phyloP scores from a whole-genome alignment of 352 stramenopile species.

The Phytophthora nicotianae region DNA sequence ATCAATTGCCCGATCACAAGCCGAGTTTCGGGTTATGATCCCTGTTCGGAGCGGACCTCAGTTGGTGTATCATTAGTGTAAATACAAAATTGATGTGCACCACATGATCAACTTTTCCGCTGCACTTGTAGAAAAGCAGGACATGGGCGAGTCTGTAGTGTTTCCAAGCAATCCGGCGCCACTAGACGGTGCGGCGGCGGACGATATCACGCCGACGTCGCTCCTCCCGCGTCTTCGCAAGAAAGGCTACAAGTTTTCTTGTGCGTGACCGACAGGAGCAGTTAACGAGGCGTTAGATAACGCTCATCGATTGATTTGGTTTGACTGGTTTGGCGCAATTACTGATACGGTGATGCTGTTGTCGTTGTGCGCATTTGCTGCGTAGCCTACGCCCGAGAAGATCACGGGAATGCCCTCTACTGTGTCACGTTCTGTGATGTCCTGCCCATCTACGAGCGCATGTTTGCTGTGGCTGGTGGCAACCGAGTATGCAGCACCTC shows the following conservation, averaged over 20 bases:
- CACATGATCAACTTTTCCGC: no score
- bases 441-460: constrained; percentile 65
- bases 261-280: constrained; percentile 28
- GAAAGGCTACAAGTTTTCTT: constrained; percentile 75
- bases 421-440: constrained; percentile 78
- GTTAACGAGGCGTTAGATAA: constrained; percentile 1
- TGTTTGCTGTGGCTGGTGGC: constrained; percentile 74
- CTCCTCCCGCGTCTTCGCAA: constrained; percentile 57
- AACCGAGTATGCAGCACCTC: constrained; percentile 52
- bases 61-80: no score
- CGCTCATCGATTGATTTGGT: background rate
- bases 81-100: no score
- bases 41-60: no score
- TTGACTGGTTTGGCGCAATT: constrained; percentile 1
- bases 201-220: constrained; percentile 33
- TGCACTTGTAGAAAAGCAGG: no score
- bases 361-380: background rate
- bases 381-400: constrained; percentile 69
- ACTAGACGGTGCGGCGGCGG: constrained; percentile 4
- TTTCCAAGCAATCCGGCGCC: constrained; percentile 10
- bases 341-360: constrained; percentile 1
- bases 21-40: no score
- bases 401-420: constrained; percentile 81
- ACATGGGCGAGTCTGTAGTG: constrained; percentile 18
- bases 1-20: no score